phyloP scores from a whole-genome alignment of 306 rosid genomes.

The Vigna unguiculata region DNA sequence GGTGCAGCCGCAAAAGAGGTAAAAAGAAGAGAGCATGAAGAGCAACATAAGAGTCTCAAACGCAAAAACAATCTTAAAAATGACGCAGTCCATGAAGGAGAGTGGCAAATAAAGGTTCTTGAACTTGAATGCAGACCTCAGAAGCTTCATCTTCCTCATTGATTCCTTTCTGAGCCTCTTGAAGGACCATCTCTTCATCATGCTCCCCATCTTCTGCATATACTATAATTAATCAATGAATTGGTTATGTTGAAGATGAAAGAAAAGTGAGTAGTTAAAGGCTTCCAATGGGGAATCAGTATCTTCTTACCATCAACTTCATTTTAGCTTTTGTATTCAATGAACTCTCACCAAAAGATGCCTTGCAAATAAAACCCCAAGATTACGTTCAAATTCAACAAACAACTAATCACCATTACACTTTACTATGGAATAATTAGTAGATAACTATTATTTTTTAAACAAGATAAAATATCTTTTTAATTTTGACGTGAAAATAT shows the following conservation, averaged over 20 bases:
- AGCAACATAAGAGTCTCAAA: constrained; percentile 71
- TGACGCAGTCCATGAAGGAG: constrained; percentile 53
- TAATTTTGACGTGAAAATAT: too few relatives aligned
- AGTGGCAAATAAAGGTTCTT: constrained; percentile 51
- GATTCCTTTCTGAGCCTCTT: constrained; percentile 55
- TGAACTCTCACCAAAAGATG: constrained; percentile 34
- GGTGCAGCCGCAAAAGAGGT: constrained; percentile 75
- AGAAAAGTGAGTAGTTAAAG: background rate
- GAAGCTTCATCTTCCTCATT: constrained; percentile 49
- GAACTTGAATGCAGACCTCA: constrained; percentile 59
- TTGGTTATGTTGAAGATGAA: constrained; percentile 31
- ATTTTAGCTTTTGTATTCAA: constrained; percentile 15
- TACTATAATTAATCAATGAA: background rate
- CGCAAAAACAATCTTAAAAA: constrained; percentile 63
- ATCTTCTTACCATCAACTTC: constrained; percentile 5
- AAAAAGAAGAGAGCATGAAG: constrained; percentile 57
- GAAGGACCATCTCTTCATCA: constrained; percentile 68
- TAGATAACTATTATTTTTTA: too few relatives aligned
- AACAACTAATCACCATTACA: background rate
- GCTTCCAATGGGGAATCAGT: background rate
- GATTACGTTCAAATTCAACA: constrained; percentile 19
- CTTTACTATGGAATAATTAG: too few relatives aligned
- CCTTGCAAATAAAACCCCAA: background rate
- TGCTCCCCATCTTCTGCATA: constrained; percentile 15
- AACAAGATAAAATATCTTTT: too few relatives aligned